Base-by-base conservation (phyloP, 2,329 filamentous ascomycete species). In the Pyricularia pennisetigena region DNA sequence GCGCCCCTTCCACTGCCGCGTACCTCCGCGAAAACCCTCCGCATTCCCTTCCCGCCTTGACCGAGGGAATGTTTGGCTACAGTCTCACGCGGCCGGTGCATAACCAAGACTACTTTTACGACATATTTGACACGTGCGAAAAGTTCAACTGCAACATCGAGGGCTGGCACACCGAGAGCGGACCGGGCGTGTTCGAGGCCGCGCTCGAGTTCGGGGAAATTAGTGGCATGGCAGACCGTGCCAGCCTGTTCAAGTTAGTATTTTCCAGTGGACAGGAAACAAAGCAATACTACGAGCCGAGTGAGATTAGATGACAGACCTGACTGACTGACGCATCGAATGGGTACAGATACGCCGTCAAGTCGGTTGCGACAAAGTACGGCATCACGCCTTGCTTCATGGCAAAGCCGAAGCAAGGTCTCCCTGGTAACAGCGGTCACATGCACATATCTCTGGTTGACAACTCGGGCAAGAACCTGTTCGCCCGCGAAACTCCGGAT, bases 301-400 rank as follows among this genome's bases (percentile, higher is more conserved):
- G 41, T n/a, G 14, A 20, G 6, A 7, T n/a, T 49, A n/a, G 20
- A 16, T 14, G 14, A n/a, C 14, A 67, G 10, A 41, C 8, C 16
- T 28, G 3, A n/a, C 20, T 64, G 29, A 10, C 59, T 61, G 8
- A 54, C 0, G 1, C 8, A n/a, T 64, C 68, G 24, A 64, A 23
- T 7, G 61, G 1, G 6, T 2, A 32, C 65, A 88, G 85, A 77
- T 92, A 97, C 73, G 88, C 91, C 24, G 93, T 97, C 72, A 97
- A 97, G 80, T 93, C 92, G 10, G 87, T 97, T 57, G 92, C 92
- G 63, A 90, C 88, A 68, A 90, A 92, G 75, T 92, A 93, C 76
- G 93, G 92, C 72, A 97, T 99, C 75, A 97, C 93, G 0, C 95
- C 95, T 0, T 97, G 92, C 79, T 99, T 99, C 82, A 99, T 99